A percentile compares a stretch with the other conserved stretches of the same genome.
Evolutionary conservation across 2,329 filamentous ascomycete genomes (phyloP).

Genomic region (Colletotrichum trifolii): DNA sequence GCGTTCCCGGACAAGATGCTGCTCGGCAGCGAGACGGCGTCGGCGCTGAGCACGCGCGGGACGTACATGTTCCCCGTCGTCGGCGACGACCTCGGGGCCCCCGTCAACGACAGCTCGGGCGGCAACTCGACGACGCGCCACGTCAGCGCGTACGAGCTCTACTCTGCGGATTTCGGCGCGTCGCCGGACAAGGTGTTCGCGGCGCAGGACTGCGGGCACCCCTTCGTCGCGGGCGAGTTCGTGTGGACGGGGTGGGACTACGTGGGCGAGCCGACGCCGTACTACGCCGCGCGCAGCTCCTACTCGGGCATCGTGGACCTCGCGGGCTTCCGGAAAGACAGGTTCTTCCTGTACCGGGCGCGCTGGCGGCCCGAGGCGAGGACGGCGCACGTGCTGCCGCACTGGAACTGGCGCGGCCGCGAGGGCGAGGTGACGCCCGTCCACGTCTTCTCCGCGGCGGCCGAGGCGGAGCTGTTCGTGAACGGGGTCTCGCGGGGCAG

Average conservation of each 20-base stretch:
- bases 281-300: slow-evolving; percentile 58
- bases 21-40: slow-evolving; percentile 54
- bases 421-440: slow-evolving; percentile 61
- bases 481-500: slow-evolving; percentile 60
- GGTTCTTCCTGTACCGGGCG: slow-evolving; percentile 65
- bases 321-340: slow-evolving; percentile 67
- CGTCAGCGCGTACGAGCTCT: slow-evolving; percentile 64
- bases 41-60: slow-evolving; percentile 60
- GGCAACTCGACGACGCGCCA: slow-evolving; percentile 49
- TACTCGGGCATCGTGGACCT: slow-evolving; percentile 69
- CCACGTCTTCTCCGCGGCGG: slow-evolving; percentile 62
- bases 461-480: slow-evolving; percentile 66
- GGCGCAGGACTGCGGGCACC: slow-evolving; percentile 54
- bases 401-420: slow-evolving; percentile 65
- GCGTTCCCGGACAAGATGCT: slow-evolving; percentile 60
- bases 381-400: slow-evolving; percentile 65
- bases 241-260: slow-evolving; percentile 65
- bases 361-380: slow-evolving; percentile 60
- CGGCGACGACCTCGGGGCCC: slow-evolving; percentile 45
- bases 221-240: slow-evolving; percentile 64
- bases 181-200: slow-evolving; percentile 65
- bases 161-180: slow-evolving; percentile 57
- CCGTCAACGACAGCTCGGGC: slow-evolving; percentile 51
- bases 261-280: slow-evolving; percentile 62
- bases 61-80: slow-evolving; percentile 65